These are phyloP conservation scores for Ustilago sp. DNA, from an alignment of 1,284 basidiomycete species.

Conservation along the genomic window DNA sequence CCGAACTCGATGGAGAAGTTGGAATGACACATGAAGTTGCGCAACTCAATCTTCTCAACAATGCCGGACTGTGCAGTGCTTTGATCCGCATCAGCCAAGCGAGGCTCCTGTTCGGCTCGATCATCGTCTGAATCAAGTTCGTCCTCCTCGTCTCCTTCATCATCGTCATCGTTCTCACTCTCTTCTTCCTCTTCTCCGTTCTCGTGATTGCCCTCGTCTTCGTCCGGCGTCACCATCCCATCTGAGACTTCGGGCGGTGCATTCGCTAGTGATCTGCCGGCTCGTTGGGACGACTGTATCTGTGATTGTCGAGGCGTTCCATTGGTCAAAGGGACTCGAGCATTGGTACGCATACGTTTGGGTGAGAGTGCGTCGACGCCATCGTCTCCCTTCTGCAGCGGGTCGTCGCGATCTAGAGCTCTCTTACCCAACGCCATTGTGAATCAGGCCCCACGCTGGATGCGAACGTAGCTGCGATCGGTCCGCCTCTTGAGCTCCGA, in stretches of 20 bases:
- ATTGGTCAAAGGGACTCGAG: slow-evolving; percentile 1
- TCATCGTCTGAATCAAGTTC: slow-evolving; percentile 36
- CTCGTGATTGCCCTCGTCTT: slow-evolving; percentile 10
- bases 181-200: slow-evolving; percentile 23
- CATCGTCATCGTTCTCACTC: slow-evolving; percentile 13
- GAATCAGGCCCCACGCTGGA: neutral
- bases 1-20: slow-evolving; percentile 81
- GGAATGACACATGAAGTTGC: slow-evolving; percentile 97
- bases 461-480: no score
- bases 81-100: slow-evolving; percentile 29
- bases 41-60: slow-evolving; percentile 85
- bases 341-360: slow-evolving; percentile 31
- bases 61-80: slow-evolving; percentile 76
- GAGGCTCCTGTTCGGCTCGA: slow-evolving; percentile 23
- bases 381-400: slow-evolving; percentile 29
- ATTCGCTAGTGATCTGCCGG: slow-evolving; percentile 2
- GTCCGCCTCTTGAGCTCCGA: neutral
- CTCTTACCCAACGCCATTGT: slow-evolving; percentile 40
- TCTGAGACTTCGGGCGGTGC: slow-evolving; percentile 70
- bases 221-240: slow-evolving; percentile 73
- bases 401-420: slow-evolving; percentile 11
- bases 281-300: neutral
- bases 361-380: slow-evolving; percentile 30
- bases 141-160: slow-evolving; percentile 38
- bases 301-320: slow-evolving; percentile 7